Evolutionary conservation across 257 asterid species (phyloP), one percentile per base, ranked within the genome.

Genomic region (Plantago ovata): DNA sequence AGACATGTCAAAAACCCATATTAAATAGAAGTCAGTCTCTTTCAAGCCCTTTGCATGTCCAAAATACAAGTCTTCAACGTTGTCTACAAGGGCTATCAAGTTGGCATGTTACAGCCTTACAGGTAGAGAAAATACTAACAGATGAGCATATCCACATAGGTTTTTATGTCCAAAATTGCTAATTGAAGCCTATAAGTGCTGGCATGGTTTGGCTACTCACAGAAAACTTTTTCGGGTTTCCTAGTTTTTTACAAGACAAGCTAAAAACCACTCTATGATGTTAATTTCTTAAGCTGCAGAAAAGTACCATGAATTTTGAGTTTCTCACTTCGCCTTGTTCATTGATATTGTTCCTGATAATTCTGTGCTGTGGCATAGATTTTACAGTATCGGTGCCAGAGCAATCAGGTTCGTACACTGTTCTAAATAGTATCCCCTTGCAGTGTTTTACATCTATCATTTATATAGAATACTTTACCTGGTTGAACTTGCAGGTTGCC

Each of bases 401-500:
- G 2, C 75, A 69, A 53, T 67, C 76, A 81, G 89, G 92, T 85
- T 56, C 28, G 1, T 19, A 21, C 46, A 6, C 10, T 50, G 22
- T 47, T 8, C 16, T 36, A 14, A 6, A 51, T 10, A 6, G 7
- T 28, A 28, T 1, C 36, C 36, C 2, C 6, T 28, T 28, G 7
- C 36, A 8, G 2, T 28, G 7, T 8, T 28, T 28, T 28, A 1
- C 36, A 28, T 28, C 6, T 28, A 3, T n/a, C n/a, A n/a, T n/a
- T n/a, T 28, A 28, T 28, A 28, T 28, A 6, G 36, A 3, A 28
- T n/a, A n/a, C n/a, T n/a, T n/a, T n/a, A n/a, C 40, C 12, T 24
- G 28, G 20, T 23, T 56, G 56, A 41, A 64, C 41, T 23, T 63
- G 66, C 87, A 84, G 94, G 60, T 36, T 87, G 94, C 74, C 59